A percentile compares a stretch with the other conserved stretches of the same genome.
These are phyloP conservation scores for Pseudogymnoascus sp. DNA, from an alignment of 2,329 filamentous ascomycete genomes.

Conservation along the genomic window DNA sequence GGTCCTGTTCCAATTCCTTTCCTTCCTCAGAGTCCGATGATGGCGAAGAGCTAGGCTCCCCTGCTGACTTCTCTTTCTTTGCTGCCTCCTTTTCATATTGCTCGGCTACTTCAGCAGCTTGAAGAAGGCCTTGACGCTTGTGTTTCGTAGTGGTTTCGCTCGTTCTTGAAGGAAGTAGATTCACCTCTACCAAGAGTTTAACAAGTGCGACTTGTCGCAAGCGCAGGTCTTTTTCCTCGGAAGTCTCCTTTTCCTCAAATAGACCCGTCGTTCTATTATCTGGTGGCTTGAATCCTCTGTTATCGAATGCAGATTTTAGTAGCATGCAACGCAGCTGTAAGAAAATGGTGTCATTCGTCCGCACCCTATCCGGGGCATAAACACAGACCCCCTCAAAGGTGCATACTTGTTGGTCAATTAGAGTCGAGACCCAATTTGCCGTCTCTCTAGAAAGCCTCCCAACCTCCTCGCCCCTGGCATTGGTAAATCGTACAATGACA, in stretches of 20 bases:
- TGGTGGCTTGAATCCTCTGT: slow-evolving; percentile 50
- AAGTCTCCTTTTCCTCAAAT: slow-evolving; percentile 78
- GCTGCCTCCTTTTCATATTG: slow-evolving; percentile 54
- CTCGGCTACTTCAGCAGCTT: slow-evolving; percentile 83
- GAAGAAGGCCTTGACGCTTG: slow-evolving; percentile 73
- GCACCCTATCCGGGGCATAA: slow-evolving; percentile 74
- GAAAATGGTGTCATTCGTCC: slow-evolving; percentile 92
- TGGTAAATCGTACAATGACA: slow-evolving; percentile 87
- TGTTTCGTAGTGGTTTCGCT: slow-evolving; percentile 69
- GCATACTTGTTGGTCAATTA: slow-evolving; percentile 87
- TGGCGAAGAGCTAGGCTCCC: slow-evolving; percentile 22
- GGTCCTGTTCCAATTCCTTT: slow-evolving; percentile 86
- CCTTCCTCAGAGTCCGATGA: slow-evolving; percentile 69
- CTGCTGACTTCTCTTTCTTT: slow-evolving; percentile 25
- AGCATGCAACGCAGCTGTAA: slow-evolving; percentile 76
- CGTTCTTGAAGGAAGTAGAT: slow-evolving; percentile 64
- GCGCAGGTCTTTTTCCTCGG: slow-evolving; percentile 75
- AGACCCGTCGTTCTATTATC: slow-evolving; percentile 64
- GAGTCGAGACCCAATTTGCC: slow-evolving; percentile 82
- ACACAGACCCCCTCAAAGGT: slow-evolving; percentile 81
- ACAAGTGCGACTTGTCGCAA: slow-evolving; percentile 82
- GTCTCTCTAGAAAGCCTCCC: slow-evolving; percentile 80
- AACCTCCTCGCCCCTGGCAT: slow-evolving; percentile 68
- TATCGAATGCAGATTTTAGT: slow-evolving; percentile 64
- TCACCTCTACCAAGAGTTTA: slow-evolving; percentile 82